phyloP scores from a whole-genome alignment of 345 rosid species.

The Punica granatum region DNA sequence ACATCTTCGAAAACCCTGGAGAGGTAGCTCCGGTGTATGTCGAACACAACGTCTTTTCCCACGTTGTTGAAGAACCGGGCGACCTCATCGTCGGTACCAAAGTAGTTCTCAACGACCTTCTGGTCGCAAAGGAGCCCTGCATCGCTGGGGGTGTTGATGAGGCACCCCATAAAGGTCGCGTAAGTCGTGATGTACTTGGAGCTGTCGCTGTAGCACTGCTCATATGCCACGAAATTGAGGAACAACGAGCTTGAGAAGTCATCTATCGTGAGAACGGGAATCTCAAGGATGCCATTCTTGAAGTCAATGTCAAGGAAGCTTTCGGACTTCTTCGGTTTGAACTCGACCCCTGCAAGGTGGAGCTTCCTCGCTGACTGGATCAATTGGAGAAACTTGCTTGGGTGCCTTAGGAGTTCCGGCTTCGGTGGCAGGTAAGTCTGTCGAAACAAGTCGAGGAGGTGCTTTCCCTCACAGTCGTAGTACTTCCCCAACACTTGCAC shows the following conservation, averaged over 20 bases:
- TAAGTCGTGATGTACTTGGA: conserved; percentile 43
- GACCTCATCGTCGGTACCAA: conserved; percentile 43
- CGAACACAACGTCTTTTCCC: conserved; percentile 41
- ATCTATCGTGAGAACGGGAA: conserved; percentile 36
- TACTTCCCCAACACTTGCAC: conserved; percentile 17
- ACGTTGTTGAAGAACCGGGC: conserved; percentile 34
- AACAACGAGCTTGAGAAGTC: conserved; percentile 30
- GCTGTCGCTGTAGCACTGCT: conserved; percentile 40
- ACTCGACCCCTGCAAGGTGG: conserved; percentile 32
- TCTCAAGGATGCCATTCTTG: conserved; percentile 33
- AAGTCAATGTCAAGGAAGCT: conserved; percentile 44
- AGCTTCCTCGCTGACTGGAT: conserved; percentile 37
- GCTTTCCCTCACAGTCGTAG: conserved; percentile 19
- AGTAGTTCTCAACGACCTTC: conserved; percentile 42
- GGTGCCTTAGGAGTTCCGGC: conserved; percentile 1
- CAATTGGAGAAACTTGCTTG: conserved; percentile 13
- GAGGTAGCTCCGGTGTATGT: conserved; percentile 32
- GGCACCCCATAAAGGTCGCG: conserved; percentile 43
- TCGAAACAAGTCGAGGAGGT: conserved; percentile 47
- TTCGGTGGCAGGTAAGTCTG: conserved; percentile 28
- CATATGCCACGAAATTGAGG: conserved; percentile 46
- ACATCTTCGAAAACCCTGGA: conserved; percentile 36
- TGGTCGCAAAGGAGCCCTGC: conserved; percentile 36
- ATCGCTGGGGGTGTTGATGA: conserved; percentile 36
- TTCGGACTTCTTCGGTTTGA: conserved; percentile 21